A percentile compares a stretch with the other conserved stretches of the same genome.
Conservation (phyloP, 192 early-diverging fungal species). For the Entomortierella chlamydospora region DNA sequence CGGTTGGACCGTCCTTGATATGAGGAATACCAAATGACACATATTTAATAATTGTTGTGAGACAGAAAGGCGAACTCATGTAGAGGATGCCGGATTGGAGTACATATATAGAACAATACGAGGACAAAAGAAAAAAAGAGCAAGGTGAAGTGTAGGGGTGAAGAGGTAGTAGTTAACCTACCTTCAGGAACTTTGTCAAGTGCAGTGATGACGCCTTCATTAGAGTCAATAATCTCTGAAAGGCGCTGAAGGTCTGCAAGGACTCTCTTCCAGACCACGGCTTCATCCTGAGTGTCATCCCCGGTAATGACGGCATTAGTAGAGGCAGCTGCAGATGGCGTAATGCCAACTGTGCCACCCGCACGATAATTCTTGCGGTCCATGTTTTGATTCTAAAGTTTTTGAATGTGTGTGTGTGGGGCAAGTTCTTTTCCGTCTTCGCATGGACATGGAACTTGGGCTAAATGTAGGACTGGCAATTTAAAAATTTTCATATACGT, state of each 20-base stretch:
- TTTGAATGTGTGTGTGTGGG: background rate
- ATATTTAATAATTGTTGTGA: background rate
- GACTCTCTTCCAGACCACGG: slow-evolving; percentile 29
- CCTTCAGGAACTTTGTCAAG: slow-evolving; percentile 31
- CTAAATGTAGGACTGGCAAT: too few species aligned
- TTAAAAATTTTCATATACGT: too few species aligned
- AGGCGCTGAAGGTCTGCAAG: slow-evolving; percentile 24
- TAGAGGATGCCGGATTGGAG: too few species aligned
- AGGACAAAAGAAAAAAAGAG: too few species aligned
- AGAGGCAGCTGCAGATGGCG: slow-evolving; percentile 3
- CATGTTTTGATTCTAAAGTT: background rate
- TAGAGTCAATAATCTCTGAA: slow-evolving; percentile 24
- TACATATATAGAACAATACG: too few species aligned
- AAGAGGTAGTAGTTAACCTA: too few species aligned
- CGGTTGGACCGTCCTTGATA: slow-evolving; percentile 32
- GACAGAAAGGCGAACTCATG: too few species aligned
- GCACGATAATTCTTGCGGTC: slow-evolving; percentile 32
- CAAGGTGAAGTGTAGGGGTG: background rate
- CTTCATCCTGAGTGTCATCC: slow-evolving; percentile 30
- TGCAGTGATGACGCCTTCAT: slow-evolving; percentile 10
- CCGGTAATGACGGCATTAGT: background rate
- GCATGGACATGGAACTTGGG: too few species aligned
- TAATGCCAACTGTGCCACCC: background rate
- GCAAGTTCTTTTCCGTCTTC: background rate
- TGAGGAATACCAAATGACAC: background rate